phyloP scores from a whole-genome alignment of 805 yeast genomes.

The Starmerella stellata region DNA sequence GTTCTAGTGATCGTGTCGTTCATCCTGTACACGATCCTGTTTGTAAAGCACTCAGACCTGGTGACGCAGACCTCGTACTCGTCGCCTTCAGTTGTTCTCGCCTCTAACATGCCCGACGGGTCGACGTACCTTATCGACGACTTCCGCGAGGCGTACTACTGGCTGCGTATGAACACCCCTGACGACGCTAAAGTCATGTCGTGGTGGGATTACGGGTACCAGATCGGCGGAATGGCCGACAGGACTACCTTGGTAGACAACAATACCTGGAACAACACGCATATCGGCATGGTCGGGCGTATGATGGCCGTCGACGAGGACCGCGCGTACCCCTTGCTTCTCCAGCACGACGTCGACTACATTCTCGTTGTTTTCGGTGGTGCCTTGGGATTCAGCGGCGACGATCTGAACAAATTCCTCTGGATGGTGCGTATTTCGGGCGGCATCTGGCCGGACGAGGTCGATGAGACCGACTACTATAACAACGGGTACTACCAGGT shows the following conservation, averaged over 20 bases:
- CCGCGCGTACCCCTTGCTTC: slow-evolving; percentile 69
- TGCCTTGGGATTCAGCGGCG: slow-evolving; percentile 80
- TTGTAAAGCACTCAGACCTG: slow-evolving; percentile 92
- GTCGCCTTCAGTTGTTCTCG: slow-evolving; percentile 90
- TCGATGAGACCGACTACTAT: slow-evolving; percentile 68
- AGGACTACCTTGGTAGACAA: slow-evolving; percentile 95
- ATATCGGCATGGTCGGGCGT: slow-evolving; percentile 96
- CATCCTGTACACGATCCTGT: slow-evolving; percentile 52
- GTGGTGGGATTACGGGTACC: slow-evolving; percentile 99
- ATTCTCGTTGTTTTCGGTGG: slow-evolving; percentile 91
- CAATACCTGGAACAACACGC: slow-evolving; percentile 98
- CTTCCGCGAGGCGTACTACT: slow-evolving; percentile 95
- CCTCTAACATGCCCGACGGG: slow-evolving; percentile 73
- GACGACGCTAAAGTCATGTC: slow-evolving; percentile 94
- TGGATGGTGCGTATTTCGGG: slow-evolving; percentile 99
- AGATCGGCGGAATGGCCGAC: slow-evolving; percentile 99
- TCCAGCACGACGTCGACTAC: slow-evolving; percentile 87
- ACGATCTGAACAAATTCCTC: slow-evolving; percentile 85
- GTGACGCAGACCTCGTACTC: slow-evolving; percentile 91
- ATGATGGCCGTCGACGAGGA: slow-evolving; percentile 89
- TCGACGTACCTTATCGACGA: slow-evolving; percentile 75
- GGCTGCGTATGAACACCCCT: slow-evolving; percentile 94
- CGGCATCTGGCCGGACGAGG: slow-evolving; percentile 99
- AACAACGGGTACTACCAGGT: slow-evolving; percentile 78
- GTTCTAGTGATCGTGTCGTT: slow-evolving; percentile 48